Conservation (phyloP, 2,329 filamentous ascomycete genomes). For the Ophiostoma pallidulum region DNA sequence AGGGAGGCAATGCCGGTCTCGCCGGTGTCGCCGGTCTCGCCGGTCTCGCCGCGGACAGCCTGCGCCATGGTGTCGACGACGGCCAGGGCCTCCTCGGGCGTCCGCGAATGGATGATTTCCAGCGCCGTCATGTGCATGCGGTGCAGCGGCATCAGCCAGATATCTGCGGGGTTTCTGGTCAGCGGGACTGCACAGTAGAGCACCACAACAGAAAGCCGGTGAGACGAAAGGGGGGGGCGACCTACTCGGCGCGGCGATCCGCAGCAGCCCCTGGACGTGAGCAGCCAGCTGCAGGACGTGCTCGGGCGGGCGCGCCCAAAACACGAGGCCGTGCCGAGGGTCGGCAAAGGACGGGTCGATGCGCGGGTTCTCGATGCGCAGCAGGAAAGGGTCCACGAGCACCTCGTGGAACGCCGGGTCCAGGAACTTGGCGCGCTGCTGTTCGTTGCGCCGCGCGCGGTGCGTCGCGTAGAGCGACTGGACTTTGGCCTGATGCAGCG, state of each 20-base stretch:
- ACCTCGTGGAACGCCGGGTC: constrained; percentile 58
- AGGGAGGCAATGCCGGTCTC: constrained; percentile 46
- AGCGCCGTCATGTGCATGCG: constrained; percentile 78
- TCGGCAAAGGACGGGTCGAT: constrained; percentile 64
- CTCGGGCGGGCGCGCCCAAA: constrained; percentile 77
- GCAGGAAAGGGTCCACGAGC: constrained; percentile 65
- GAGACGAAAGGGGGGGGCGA: too few species aligned
- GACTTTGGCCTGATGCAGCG: constrained; percentile 45
- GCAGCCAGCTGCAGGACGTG: constrained; percentile 59
- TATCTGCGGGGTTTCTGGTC: constrained; percentile 36
- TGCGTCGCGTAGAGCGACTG: constrained; percentile 66
- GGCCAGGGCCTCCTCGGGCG: constrained; percentile 54
- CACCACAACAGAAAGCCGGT: too few species aligned
- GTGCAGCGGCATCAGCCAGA: constrained; percentile 79
- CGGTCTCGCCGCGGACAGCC: not conserved
- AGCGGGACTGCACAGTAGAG: too few species aligned
- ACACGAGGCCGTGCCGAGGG: constrained; percentile 69
- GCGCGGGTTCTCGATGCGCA: constrained; percentile 54
- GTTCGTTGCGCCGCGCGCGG: constrained; percentile 61
- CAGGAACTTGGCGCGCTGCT: constrained; percentile 68
- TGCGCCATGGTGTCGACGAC: constrained; percentile 46
- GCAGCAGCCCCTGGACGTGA: constrained; percentile 58
- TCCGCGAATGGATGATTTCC: constrained; percentile 75
- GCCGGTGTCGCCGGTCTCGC: not conserved
- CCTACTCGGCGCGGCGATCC: constrained; percentile 59